Percentiles rank a stretch among this genome's conserved stretches.
Evolutionary conservation across 352 stramenopile genomes (phyloP).

Genomic region (Bremia lactucae): DNA sequence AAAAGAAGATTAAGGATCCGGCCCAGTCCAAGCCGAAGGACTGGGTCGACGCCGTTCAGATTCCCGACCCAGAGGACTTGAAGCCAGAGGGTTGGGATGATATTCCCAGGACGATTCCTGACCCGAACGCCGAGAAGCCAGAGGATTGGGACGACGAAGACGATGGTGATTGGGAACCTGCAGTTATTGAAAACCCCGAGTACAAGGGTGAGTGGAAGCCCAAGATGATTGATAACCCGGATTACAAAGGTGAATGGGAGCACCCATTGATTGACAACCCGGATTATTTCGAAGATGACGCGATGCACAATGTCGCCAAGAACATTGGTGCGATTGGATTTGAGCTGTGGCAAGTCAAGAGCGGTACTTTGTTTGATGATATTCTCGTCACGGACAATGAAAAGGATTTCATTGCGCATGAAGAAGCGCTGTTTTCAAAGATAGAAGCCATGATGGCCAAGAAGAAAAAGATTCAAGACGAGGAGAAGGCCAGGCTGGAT

Average conservation of each 20-base stretch:
- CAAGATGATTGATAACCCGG: conserved; percentile 97
- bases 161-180: conserved; percentile 96
- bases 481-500: conserved; percentile 55
- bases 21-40: conserved; percentile 93
- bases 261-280: conserved; percentile 96
- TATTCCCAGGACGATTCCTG: conserved; percentile 94
- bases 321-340: conserved; percentile 95
- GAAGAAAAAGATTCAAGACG: conserved; percentile 73
- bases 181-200: conserved; percentile 93
- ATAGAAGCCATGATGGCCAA: conserved; percentile 65
- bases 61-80: conserved; percentile 92
- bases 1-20: conserved; percentile 96
- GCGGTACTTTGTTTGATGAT: conserved; percentile 98
- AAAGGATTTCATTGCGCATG: conserved; percentile 92
- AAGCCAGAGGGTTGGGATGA: conserved; percentile 99
- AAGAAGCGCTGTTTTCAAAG: conserved; percentile 90
- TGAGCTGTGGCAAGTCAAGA: conserved; percentile 98
- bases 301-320: conserved; percentile 93
- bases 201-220: conserved; percentile 97
- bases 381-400: conserved; percentile 97
- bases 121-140: conserved; percentile 94
- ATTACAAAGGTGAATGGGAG: conserved; percentile 98
- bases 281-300: conserved; percentile 92
- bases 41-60: conserved; percentile 95
- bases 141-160: conserved; percentile 99